phyloP scores from a whole-genome alignment of 2,329 filamentous ascomycete species.

The Trichoderma atroviride region DNA sequence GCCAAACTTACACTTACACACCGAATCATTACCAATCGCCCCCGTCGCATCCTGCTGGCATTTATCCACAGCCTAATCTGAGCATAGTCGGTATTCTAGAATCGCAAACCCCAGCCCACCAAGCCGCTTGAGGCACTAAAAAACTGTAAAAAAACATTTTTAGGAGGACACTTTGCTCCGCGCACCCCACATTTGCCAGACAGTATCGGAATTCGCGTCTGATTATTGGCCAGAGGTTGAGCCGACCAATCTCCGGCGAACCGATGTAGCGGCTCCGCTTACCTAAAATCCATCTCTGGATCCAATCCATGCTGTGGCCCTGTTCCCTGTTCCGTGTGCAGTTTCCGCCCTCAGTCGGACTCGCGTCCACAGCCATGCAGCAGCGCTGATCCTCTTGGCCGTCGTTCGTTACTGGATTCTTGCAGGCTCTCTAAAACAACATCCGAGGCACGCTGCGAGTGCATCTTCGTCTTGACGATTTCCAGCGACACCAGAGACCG shows the following conservation, averaged over 20 bases:
- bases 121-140: neutral
- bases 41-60: neutral
- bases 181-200: neutral
- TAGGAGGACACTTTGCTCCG: conserved; percentile 16
- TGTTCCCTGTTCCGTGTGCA: neutral
- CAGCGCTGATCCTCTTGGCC: conserved; percentile 9
- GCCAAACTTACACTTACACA: neutral
- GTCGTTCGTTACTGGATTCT: neutral
- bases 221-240: neutral
- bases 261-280: neutral
- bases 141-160: neutral
- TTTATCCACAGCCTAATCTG: neutral
- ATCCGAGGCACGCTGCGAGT: neutral
- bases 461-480: neutral
- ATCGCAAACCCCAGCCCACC: neutral
- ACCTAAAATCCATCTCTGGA: neutral
- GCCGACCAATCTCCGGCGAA: conserved; percentile 20
- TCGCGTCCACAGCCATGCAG: neutral
- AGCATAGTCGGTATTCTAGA: neutral
- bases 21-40: neutral
- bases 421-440: neutral
- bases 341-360: neutral
- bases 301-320: neutral
- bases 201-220: neutral
- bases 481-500: neutral